phyloP scores from a whole-genome alignment of 31 red algal genomes.

The Asparagopsis taxiformis region DNA sequence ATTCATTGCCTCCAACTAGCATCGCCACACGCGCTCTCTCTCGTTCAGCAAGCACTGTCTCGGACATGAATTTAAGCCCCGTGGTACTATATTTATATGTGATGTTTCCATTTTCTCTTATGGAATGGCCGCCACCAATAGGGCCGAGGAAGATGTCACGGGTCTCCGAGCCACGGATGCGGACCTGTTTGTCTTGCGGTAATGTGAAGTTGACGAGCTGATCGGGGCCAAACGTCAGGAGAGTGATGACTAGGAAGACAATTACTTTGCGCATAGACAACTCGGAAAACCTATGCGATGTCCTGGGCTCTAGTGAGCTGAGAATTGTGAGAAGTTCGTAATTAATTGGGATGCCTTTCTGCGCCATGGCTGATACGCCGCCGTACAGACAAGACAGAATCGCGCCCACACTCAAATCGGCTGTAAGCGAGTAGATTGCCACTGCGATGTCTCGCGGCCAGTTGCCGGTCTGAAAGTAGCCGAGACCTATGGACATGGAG shows the following conservation, averaged over 20 bases:
- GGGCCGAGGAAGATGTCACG: neutral
- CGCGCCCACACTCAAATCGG: neutral
- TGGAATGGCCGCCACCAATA: neutral
- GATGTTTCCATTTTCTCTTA: neutral
- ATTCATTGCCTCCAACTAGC: neutral
- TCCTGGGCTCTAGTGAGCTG: neutral
- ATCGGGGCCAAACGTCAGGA: neutral
- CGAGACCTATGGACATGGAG: neutral
- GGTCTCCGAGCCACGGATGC: neutral
- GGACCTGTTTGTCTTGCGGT: neutral
- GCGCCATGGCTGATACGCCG: neutral
- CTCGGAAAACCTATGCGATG: neutral
- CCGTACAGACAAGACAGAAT: neutral
- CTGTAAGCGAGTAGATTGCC: neutral
- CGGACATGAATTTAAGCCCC: neutral
- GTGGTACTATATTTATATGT: neutral
- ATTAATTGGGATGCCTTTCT: neutral
- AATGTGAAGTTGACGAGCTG: neutral
- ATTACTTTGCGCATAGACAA: neutral
- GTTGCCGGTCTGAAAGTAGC: neutral
- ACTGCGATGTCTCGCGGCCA: neutral
- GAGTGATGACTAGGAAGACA: neutral
- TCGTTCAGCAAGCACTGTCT: neutral
- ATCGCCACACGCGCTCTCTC: neutral
- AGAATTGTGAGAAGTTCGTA: neutral